phyloP scores from a whole-genome alignment of 2,329 filamentous ascomycete species.

The Lachnellula cervina region DNA sequence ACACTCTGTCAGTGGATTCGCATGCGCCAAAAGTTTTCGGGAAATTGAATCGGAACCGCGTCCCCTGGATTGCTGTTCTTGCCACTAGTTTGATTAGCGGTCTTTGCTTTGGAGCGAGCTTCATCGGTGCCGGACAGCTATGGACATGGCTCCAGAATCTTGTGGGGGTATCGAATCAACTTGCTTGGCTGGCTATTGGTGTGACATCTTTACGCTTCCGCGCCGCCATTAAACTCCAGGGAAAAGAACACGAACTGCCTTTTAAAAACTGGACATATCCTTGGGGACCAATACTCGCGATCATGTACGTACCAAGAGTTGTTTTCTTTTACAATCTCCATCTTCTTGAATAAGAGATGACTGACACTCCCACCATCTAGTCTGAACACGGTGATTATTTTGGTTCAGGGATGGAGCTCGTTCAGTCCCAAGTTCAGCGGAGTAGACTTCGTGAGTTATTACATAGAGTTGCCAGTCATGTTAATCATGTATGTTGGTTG shows the following conservation, averaged over 20 bases:
- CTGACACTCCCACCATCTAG: too few species aligned
- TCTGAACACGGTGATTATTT: slow-evolving; percentile 54
- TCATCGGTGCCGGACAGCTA: slow-evolving; percentile 59
- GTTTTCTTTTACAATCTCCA: too few species aligned
- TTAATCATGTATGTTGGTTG: slow-evolving; percentile 49
- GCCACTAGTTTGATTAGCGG: slow-evolving; percentile 49
- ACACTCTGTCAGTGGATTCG: slow-evolving; percentile 48
- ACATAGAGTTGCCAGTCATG: slow-evolving; percentile 60
- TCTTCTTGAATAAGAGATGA: too few species aligned
- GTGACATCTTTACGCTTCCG: slow-evolving; percentile 63
- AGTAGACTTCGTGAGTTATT: slow-evolving; percentile 59
- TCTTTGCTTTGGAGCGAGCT: slow-evolving; percentile 60
- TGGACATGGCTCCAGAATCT: slow-evolving; percentile 66
- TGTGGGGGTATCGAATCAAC: slow-evolving; percentile 62
- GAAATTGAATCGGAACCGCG: slow-evolving; percentile 42
- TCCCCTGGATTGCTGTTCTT: slow-evolving; percentile 51
- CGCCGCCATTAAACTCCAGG: slow-evolving; percentile 49
- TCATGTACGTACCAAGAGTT: slow-evolving; percentile 32
- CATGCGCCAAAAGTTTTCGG: slow-evolving; percentile 54
- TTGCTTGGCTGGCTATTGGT: slow-evolving; percentile 61
- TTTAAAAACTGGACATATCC: slow-evolving; percentile 66
- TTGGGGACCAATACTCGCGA: slow-evolving; percentile 51
- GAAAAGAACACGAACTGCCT: slow-evolving; percentile 56
- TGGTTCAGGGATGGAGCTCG: slow-evolving; percentile 59
- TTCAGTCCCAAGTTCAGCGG: slow-evolving; percentile 55